Evolutionary conservation across 148 eudicot species (phyloP).

Genomic region (Rheum nobile): DNA sequence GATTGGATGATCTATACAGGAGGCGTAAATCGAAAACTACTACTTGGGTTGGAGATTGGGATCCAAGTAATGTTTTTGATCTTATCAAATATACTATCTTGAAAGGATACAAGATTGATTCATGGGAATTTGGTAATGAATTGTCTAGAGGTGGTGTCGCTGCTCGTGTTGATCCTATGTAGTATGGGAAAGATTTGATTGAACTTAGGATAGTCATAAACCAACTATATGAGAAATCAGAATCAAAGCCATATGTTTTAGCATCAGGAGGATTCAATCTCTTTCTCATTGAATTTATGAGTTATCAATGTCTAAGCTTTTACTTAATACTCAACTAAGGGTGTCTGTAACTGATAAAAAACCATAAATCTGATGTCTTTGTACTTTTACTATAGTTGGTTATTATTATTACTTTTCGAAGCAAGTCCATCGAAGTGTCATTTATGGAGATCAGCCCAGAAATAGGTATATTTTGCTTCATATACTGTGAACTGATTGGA

Average conservation of each 20-base stretch:
- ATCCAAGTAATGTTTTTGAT: too few relatives aligned
- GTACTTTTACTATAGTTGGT: constrained; percentile 40
- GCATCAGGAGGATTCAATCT: constrained; percentile 59
- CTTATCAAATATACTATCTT: too few relatives aligned
- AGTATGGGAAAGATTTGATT: constrained; percentile 66
- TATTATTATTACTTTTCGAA: constrained; percentile 66
- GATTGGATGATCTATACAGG: constrained; percentile 79
- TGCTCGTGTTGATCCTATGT: constrained; percentile 58
- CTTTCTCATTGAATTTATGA: neutral
- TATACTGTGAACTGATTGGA: neutral
- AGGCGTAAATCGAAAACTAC: too few relatives aligned
- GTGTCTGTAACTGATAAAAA: constrained; percentile 4
- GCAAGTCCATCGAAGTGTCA: constrained; percentile 63
- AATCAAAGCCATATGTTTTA: constrained; percentile 45
- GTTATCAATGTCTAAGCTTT: too few relatives aligned
- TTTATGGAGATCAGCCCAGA: constrained; percentile 92
- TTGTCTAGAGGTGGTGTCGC: constrained; percentile 72
- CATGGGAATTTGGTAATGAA: constrained; percentile 87
- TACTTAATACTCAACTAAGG: too few relatives aligned
- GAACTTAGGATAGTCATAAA: constrained; percentile 44
- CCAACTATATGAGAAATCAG: constrained; percentile 31
- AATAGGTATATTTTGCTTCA: constrained; percentile 40
- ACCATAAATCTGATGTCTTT: constrained; percentile 8
- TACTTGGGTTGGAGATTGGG: too few relatives aligned
- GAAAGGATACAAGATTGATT: too few relatives aligned